Conservation (phyloP, 2,329 filamentous ascomycete genomes). For the Hypoxylon rubiginosum region DNA sequence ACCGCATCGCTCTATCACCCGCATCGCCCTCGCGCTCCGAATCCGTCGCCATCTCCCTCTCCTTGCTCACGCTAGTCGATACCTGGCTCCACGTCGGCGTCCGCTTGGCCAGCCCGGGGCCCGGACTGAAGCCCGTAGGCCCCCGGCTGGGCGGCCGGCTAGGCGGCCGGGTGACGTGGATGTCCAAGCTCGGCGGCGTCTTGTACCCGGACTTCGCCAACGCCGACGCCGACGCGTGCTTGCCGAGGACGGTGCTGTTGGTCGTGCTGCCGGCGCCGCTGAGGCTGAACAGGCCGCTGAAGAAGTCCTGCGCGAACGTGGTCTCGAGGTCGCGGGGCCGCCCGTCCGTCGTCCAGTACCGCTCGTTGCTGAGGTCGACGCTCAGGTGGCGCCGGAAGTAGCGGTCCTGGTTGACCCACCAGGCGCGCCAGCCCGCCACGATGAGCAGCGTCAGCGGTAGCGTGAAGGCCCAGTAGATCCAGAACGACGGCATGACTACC, state of each 20-base stretch:
- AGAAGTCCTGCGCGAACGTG: slow-evolving; percentile 60
- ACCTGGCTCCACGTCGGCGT: slow-evolving; percentile 15
- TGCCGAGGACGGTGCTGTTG: slow-evolving; percentile 47
- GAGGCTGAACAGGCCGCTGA: slow-evolving; percentile 49
- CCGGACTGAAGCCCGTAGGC: not conserved
- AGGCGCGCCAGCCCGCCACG: slow-evolving; percentile 59
- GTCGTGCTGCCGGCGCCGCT: slow-evolving; percentile 43
- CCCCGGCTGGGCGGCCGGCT: slow-evolving; percentile 21
- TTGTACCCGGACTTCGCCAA: slow-evolving; percentile 5
- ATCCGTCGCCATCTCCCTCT: slow-evolving; percentile 27
- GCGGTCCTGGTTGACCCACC: slow-evolving; percentile 63
- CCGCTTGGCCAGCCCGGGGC: slow-evolving; percentile 17
- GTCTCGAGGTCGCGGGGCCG: slow-evolving; percentile 59
- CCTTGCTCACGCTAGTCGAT: slow-evolving; percentile 17
- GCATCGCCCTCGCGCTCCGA: slow-evolving; percentile 35
- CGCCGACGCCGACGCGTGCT: slow-evolving; percentile 5
- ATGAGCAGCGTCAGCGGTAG: slow-evolving; percentile 60
- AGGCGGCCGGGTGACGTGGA: slow-evolving; percentile 17
- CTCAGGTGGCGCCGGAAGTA: slow-evolving; percentile 61
- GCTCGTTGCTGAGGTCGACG: slow-evolving; percentile 62
- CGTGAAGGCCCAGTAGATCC: slow-evolving; percentile 62
- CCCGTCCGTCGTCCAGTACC: slow-evolving; percentile 62
- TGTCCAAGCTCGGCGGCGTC: not conserved
- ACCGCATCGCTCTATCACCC: slow-evolving; percentile 26
- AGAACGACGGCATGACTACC: slow-evolving; percentile 58